Percentiles rank a stretch among this genome's conserved stretches.
Conservation (phyloP, 208 protist species). For the Trypanosomatidae sp. region DNA sequence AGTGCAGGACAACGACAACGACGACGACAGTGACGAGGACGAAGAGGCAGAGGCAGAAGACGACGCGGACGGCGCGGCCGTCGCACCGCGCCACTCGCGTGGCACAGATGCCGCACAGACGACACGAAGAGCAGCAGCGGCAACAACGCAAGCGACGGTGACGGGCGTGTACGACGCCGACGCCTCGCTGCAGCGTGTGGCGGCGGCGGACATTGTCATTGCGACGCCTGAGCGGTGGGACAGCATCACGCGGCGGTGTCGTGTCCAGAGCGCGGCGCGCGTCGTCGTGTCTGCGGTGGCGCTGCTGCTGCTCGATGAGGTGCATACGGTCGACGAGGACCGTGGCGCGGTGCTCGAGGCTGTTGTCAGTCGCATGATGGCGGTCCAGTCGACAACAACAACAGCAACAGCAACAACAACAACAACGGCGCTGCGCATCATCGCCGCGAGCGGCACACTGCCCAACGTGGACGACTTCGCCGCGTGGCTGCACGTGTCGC, state of each 20-base stretch:
- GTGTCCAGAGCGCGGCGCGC: constrained; percentile 46
- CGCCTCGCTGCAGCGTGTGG: constrained; percentile 19
- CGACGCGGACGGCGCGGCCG: too few species aligned
- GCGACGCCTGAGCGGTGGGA: constrained; percentile 92
- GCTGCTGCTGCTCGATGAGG: constrained; percentile 86
- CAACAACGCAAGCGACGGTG: too few species aligned
- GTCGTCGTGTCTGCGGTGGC: constrained; percentile 58
- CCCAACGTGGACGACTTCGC: constrained; percentile 86
- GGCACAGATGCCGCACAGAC: constrained; percentile 10
- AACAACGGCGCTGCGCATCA: constrained; percentile 8
- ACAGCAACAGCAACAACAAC: background rate
- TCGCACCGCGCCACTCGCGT: too few species aligned
- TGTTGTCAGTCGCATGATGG: constrained; percentile 85
- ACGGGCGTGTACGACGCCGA: constrained; percentile 46
- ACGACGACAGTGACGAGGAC: too few species aligned
- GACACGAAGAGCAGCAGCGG: constrained; percentile 88
- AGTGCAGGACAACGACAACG: too few species aligned
- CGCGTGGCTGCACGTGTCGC: constrained; percentile 65
- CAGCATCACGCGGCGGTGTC: constrained; percentile 86
- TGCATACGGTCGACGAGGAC: constrained; percentile 88
- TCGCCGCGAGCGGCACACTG: constrained; percentile 88
- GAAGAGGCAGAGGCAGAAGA: too few species aligned
- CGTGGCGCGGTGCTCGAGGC: constrained; percentile 87
- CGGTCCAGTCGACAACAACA: background rate
- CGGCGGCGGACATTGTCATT: constrained; percentile 69